phyloP scores from a whole-genome alignment of 2,329 filamentous ascomycete genomes.

The Apiospora kogelbergensis region DNA sequence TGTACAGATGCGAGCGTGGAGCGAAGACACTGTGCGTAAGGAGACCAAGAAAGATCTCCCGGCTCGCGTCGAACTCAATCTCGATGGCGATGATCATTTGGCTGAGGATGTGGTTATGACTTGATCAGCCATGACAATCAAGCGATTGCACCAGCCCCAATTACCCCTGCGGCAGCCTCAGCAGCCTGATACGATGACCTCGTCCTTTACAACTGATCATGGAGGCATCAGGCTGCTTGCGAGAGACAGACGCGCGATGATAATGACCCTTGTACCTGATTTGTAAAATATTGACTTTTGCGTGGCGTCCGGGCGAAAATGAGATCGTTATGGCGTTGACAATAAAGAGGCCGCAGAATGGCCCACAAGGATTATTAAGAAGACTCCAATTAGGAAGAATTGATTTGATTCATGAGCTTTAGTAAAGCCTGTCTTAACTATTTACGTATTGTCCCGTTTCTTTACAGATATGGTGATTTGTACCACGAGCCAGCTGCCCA shows the following conservation, averaged over 20 bases:
- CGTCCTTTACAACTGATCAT: background rate
- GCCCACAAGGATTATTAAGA: background rate
- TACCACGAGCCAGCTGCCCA: too few species aligned
- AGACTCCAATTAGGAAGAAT: background rate
- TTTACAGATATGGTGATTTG: too few species aligned
- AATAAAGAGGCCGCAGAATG: background rate
- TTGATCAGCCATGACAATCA: constrained; percentile 27
- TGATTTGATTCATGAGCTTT: too few species aligned
- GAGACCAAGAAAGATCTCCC: constrained; percentile 38
- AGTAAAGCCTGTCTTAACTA: too few species aligned
- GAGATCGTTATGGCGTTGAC: background rate
- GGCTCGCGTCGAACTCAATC: constrained; percentile 38
- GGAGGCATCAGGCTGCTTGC: background rate
- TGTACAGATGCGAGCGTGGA: constrained; percentile 81
- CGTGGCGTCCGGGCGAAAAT: background rate
- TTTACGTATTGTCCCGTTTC: too few species aligned
- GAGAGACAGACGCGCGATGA: background rate
- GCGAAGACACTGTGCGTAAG: constrained; percentile 62
- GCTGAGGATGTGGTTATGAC: constrained; percentile 50
- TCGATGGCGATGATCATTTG: constrained; percentile 27
- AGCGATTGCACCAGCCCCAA: background rate
- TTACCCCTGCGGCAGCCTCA: background rate
- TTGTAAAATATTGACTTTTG: background rate
- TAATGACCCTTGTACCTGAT: background rate
- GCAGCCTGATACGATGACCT: background rate